Conservation (phyloP, 2,329 filamentous ascomycete species). For the Aureobasidium sp. region DNA sequence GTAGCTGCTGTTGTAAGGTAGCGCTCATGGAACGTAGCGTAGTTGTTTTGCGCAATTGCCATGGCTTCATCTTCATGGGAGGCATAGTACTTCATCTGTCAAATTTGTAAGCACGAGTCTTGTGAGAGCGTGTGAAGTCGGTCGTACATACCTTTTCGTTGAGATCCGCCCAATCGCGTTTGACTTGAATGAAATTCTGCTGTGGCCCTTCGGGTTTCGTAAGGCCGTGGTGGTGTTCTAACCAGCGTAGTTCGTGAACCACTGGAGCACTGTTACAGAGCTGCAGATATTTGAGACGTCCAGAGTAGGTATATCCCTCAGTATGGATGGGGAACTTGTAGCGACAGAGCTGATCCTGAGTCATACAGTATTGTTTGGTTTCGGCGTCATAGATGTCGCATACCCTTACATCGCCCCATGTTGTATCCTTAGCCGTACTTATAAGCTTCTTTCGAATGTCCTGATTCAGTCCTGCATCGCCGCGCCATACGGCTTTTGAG, state of each 20-base stretch:
- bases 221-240: background rate
- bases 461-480: constrained; percentile 20
- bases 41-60: constrained; percentile 20
- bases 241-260: constrained; percentile 16
- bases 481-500: constrained; percentile 22
- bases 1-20: constrained; percentile 22
- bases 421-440: constrained; percentile 20
- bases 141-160: background rate
- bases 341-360: constrained; percentile 12
- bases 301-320: constrained; percentile 27
- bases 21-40: constrained; percentile 19
- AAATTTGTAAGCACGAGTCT: background rate
- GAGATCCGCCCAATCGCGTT: constrained; percentile 24
- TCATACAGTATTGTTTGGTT: background rate
- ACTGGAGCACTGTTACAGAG: constrained; percentile 25
- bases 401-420: constrained; percentile 28
- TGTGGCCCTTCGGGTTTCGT: constrained; percentile 14
- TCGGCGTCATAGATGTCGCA: constrained; percentile 13
- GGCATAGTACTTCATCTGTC: constrained; percentile 16
- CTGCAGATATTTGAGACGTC: constrained; percentile 24
- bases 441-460: constrained; percentile 25
- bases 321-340: constrained; percentile 19
- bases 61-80: constrained; percentile 15
- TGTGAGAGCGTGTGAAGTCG: too few relatives aligned
- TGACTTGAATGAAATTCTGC: constrained; percentile 24